These are phyloP conservation scores for Sporothrix sp. DNA, from an alignment of 2,329 filamentous ascomycete genomes.

Conservation along the genomic window DNA sequence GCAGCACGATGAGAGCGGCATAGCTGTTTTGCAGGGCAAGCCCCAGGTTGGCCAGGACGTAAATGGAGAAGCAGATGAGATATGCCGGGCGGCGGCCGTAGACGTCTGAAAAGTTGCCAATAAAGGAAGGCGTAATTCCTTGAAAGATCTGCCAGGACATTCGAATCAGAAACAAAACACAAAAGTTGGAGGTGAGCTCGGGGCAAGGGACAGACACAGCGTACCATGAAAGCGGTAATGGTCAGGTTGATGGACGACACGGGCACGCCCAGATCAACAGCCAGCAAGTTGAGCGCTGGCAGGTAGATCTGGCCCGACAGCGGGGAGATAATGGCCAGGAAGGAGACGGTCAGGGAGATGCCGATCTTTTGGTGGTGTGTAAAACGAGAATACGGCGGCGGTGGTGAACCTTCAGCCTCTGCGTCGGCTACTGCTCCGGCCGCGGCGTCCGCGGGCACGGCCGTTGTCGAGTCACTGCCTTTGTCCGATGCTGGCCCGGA, in stretches of 20 bases:
- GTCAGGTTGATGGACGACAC: slow-evolving; percentile 29
- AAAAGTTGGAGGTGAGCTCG: no score
- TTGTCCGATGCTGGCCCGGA: background rate
- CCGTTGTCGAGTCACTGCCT: background rate
- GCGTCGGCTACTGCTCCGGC: background rate
- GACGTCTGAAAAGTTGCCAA: slow-evolving; percentile 39
- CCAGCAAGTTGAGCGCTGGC: slow-evolving; percentile 10
- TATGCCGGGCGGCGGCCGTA: slow-evolving; percentile 40
- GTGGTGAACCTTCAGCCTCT: background rate
- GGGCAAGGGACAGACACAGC: background rate
- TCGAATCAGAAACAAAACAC: no score
- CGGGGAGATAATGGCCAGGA: slow-evolving; percentile 16
- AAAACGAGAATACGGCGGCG: slow-evolving; percentile 10
- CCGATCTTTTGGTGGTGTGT: slow-evolving; percentile 15
- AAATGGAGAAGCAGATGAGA: slow-evolving; percentile 36
- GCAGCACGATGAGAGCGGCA: slow-evolving; percentile 35
- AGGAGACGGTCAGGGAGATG: slow-evolving; percentile 15
- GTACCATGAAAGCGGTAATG: slow-evolving; percentile 32
- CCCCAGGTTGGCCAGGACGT: slow-evolving; percentile 35
- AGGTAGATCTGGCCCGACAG: slow-evolving; percentile 16
- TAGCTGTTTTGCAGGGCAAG: slow-evolving; percentile 34
- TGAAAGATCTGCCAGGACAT: slow-evolving; percentile 35
- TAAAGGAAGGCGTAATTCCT: slow-evolving; percentile 39
- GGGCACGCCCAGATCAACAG: slow-evolving; percentile 25
- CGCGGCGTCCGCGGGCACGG: background rate